A percentile compares a stretch with the other conserved stretches of the same genome.
phyloP scores from a whole-genome alignment of 2,329 filamentous ascomycete genomes.

The Aotearoamyces nothofagi region DNA sequence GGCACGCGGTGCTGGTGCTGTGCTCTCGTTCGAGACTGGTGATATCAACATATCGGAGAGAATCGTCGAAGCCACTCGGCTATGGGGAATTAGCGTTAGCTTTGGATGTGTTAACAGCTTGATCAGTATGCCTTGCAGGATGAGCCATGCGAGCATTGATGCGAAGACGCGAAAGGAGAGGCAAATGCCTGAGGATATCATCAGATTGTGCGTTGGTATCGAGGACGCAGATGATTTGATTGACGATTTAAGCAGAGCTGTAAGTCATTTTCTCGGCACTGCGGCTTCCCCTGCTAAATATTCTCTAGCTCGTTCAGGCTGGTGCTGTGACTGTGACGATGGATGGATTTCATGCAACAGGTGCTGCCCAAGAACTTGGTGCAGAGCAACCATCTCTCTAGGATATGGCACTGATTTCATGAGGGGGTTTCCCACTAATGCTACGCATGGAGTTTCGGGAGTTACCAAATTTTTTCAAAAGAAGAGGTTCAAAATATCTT shows the following conservation, averaged over 20 bases:
- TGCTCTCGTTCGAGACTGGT: slow-evolving; percentile 91
- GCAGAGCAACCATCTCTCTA: no score
- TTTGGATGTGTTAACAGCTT: slow-evolving; percentile 97
- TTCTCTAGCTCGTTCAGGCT: slow-evolving; percentile 66
- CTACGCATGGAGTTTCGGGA: no score
- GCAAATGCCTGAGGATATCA: slow-evolving; percentile 92
- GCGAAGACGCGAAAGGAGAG: slow-evolving; percentile 80
- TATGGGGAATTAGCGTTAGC: slow-evolving; percentile 93
- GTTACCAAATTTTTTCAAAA: no score
- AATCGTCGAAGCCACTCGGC: slow-evolving; percentile 80
- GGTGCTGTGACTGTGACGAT: slow-evolving; percentile 79
- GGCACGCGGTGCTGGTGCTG: slow-evolving; percentile 84
- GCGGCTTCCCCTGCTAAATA: slow-evolving; percentile 8
- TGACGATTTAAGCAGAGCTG: slow-evolving; percentile 80
- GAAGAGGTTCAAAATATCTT: no score
- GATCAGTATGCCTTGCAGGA: slow-evolving; percentile 98
- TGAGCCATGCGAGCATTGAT: slow-evolving; percentile 98
- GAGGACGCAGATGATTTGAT: slow-evolving; percentile 86
- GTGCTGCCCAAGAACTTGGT: no score
- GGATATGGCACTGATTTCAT: no score
- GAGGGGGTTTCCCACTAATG: no score
- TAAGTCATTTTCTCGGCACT: slow-evolving; percentile 34
- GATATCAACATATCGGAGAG: slow-evolving; percentile 71
- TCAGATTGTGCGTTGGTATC: slow-evolving; percentile 89
- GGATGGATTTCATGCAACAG: slow-evolving; percentile 73